A percentile compares a stretch with the other conserved stretches of the same genome.
These are phyloP conservation scores for Naganishia vishniacii DNA, from an alignment of 768 basidiomycete species.

Conservation along the genomic window DNA sequence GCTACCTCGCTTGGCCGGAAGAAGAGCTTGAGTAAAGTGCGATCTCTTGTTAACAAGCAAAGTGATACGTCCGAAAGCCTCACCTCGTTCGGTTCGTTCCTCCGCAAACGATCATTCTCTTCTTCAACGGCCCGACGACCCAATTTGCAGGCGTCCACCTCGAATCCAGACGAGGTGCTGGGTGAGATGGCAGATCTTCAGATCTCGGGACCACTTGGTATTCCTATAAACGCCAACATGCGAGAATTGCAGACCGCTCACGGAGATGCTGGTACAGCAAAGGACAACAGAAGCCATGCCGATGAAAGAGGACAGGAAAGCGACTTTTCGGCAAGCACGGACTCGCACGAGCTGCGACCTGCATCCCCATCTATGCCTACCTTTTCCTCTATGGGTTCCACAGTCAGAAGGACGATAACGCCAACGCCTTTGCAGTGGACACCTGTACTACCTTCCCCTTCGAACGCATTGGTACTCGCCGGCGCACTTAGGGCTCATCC, in stretches of 20 bases:
- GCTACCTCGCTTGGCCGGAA: neutral
- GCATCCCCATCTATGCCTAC: no score
- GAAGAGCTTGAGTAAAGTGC: neutral
- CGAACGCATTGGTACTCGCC: neutral
- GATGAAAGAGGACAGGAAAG: neutral
- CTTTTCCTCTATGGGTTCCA: neutral
- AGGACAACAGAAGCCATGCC: neutral
- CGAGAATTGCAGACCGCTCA: no score
- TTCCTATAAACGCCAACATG: neutral
- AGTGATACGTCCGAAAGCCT: neutral
- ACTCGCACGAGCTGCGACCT: no score
- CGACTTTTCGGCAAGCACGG: neutral
- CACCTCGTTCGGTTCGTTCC: slow-evolving; percentile 4
- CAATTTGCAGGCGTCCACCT: neutral
- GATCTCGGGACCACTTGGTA: neutral
- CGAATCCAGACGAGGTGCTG: neutral
- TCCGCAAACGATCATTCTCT: slow-evolving; percentile 6
- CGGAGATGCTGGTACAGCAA: neutral
- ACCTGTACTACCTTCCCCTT: neutral
- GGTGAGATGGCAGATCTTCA: neutral
- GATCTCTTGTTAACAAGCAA: neutral
- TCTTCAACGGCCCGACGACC: neutral
- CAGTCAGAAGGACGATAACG: neutral
- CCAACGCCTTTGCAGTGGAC: neutral
- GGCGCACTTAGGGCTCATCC: neutral